Evolutionary conservation across 2,329 filamentous ascomycete genomes (phyloP).

Genomic region (Tolypocladium amazonense): DNA sequence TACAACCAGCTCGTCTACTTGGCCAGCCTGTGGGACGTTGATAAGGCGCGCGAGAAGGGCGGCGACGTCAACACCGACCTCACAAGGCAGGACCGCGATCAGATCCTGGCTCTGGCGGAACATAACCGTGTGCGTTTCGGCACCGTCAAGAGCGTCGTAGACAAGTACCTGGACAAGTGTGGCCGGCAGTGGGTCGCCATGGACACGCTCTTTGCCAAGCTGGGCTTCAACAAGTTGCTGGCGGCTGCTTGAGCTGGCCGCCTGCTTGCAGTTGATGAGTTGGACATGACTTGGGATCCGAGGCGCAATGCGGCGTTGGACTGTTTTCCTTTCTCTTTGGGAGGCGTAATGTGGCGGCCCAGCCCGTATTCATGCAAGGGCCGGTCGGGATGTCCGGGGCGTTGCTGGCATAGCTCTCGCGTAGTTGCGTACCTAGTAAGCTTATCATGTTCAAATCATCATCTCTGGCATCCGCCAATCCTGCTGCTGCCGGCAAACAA

Average conservation of each 20-base stretch:
- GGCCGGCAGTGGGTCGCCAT: slow-evolving; percentile 89
- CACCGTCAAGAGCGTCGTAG: slow-evolving; percentile 66
- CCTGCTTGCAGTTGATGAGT: not conserved
- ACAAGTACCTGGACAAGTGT: slow-evolving; percentile 79
- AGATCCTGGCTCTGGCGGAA: slow-evolving; percentile 61
- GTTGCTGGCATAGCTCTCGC: not conserved
- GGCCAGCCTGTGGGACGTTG: slow-evolving; percentile 76
- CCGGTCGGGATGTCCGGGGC: not conserved
- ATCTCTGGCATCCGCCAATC: too few relatives aligned
- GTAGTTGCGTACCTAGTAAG: not conserved
- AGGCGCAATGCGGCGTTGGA: not conserved
- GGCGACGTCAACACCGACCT: slow-evolving; percentile 37
- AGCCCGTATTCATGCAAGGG: not conserved
- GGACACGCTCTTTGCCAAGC: slow-evolving; percentile 71
- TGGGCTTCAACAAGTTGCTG: slow-evolving; percentile 38
- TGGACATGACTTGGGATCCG: not conserved
- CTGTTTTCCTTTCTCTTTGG: not conserved
- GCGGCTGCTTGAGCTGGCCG: not conserved
- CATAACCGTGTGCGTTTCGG: slow-evolving; percentile 73
- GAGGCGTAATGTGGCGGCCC: not conserved
- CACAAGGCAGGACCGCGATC: slow-evolving; percentile 47
- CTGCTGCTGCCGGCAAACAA: not conserved
- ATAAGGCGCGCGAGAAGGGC: slow-evolving; percentile 55
- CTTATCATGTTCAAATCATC: not conserved
- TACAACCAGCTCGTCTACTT: slow-evolving; percentile 95